phyloP scores from a whole-genome alignment of 2,329 filamentous ascomycete genomes.

The Iodosphaeria phyllophila region DNA sequence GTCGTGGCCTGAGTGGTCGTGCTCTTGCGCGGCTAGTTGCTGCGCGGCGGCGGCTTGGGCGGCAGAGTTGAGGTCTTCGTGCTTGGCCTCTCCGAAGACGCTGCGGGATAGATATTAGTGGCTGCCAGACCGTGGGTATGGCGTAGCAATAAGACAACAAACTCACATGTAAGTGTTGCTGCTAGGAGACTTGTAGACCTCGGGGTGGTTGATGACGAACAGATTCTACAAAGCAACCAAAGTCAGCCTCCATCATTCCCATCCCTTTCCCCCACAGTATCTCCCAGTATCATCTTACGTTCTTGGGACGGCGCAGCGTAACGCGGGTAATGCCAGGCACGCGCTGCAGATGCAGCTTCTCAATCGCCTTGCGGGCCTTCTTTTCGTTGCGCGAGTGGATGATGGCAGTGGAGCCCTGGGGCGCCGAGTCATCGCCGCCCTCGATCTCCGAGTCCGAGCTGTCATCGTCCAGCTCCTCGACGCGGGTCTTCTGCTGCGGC shows the following conservation, averaged over 20 bases:
- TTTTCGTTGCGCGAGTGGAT: constrained; percentile 99
- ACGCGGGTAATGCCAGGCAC: constrained; percentile 96
- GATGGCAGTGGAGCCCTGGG: constrained; percentile 72
- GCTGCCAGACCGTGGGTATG: background rate
- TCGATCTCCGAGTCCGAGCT: constrained; percentile 65
- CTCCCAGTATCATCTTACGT: constrained; percentile 38
- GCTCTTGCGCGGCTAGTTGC: constrained; percentile 64
- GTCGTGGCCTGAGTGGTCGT: constrained; percentile 40
- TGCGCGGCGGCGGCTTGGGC: constrained; percentile 91
- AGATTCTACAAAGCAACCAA: constrained; percentile 48
- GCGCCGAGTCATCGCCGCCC: constrained; percentile 38
- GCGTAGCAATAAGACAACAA: background rate
- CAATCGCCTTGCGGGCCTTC: constrained; percentile 98
- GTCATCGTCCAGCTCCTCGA: constrained; percentile 51
- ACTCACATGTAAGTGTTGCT: constrained; percentile 99
- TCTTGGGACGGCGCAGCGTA: constrained; percentile 95
- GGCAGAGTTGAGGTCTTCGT: constrained; percentile 97
- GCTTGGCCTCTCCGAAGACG: constrained; percentile 99
- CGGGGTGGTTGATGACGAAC: constrained; percentile 98
- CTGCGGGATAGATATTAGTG: constrained; percentile 26
- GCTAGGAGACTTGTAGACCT: constrained; percentile 98
- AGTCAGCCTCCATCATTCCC: constrained; percentile 1
- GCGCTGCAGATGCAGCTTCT: constrained; percentile 93
- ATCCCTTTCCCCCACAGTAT: background rate
- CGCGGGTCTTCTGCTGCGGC: constrained; percentile 62